Conservation (phyloP, 1,139 yeast species). For the Candida sanyaensis region DNA sequence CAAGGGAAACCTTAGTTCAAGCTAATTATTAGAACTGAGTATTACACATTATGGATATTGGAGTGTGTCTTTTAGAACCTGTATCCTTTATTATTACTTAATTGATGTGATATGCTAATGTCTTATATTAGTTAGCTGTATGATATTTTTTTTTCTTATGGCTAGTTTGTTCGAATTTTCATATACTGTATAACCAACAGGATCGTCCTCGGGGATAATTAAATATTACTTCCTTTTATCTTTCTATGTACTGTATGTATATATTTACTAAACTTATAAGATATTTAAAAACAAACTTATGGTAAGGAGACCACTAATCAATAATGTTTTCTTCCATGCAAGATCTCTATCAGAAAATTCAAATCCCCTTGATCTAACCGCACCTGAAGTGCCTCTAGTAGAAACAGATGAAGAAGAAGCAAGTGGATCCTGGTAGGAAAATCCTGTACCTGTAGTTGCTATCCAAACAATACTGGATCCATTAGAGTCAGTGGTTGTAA, state of each 20-base stretch:
- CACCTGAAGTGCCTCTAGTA: constrained; percentile 10
- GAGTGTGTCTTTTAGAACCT: too few species aligned
- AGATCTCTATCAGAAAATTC: constrained; percentile 14
- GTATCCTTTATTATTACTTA: too few species aligned
- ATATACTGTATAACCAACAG: too few species aligned
- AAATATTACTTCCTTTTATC: too few species aligned
- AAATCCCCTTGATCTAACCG: constrained; percentile 12
- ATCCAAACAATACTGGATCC: constrained; percentile 35
- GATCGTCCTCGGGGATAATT: too few species aligned
- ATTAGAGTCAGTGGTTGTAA: neutral
- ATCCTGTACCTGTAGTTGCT: constrained; percentile 7
- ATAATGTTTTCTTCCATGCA: constrained; percentile 20
- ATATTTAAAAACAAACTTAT: constrained; percentile 19
- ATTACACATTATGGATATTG: too few species aligned
- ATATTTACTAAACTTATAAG: constrained; percentile 13
- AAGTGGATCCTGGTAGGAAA: neutral
- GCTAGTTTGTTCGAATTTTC: too few species aligned
- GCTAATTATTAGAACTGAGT: too few species aligned
- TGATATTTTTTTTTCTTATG: too few species aligned
- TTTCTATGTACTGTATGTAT: neutral
- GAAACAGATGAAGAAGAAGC: constrained; percentile 1
- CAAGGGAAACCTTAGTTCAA: too few species aligned
- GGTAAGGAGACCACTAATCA: constrained; percentile 21
- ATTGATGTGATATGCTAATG: too few species aligned
- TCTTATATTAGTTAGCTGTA: too few species aligned